Evolutionary conservation across 805 yeast species (phyloP), one percentile per base, ranked within the genome.

Genomic region (Kregervanrija pseudodelftensis): DNA sequence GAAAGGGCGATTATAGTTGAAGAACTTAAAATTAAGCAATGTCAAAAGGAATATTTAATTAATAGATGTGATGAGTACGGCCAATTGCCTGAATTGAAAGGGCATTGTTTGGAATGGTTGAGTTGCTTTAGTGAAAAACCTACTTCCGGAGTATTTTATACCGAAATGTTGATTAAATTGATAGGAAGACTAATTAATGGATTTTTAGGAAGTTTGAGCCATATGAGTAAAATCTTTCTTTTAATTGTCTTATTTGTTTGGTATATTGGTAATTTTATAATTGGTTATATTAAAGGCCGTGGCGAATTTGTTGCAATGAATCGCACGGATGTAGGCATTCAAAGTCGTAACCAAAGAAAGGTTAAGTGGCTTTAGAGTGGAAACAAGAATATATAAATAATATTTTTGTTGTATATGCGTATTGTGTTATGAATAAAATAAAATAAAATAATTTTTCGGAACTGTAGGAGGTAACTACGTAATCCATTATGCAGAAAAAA

Each of bases 201-300:
- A 0, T 67, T 84, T 44, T 68, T 83, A 14, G 86, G 83, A 50
- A 89, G 88, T 0, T 69, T 85, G 37, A 81, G 86, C 3, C 63
- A 73, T 49, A 80, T 82, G 57, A 76, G 83, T 14, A 66, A 80
- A 38, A 32, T 69, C 4, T 69, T 79, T 3, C 55, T 76, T 11
- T 10, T 51, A 3, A 36, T 43, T 0, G 51, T 68, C 4, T 50
- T 70, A 9, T 63, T 72, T 10, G 53, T 70, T 0, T 64, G 71
- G n/a, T 83, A 81, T 56, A 67, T 74, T 4, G 73, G 80, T 28
- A 85, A 85, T 56, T 79, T 83, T 49, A 61, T 77, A 3, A 76
- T 80, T 57, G 90, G 90, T 0, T 84, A 79, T 50, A 65, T 82
- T 4, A 65, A 87, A 44, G 88, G 54, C 13, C 28, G 28, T 22